Percentiles rank a stretch among this genome's conserved stretches.
Evolutionary conservation across 495 filamentous ascomycete genomes (phyloP).

Genomic region (Bryoglossum gracile): DNA sequence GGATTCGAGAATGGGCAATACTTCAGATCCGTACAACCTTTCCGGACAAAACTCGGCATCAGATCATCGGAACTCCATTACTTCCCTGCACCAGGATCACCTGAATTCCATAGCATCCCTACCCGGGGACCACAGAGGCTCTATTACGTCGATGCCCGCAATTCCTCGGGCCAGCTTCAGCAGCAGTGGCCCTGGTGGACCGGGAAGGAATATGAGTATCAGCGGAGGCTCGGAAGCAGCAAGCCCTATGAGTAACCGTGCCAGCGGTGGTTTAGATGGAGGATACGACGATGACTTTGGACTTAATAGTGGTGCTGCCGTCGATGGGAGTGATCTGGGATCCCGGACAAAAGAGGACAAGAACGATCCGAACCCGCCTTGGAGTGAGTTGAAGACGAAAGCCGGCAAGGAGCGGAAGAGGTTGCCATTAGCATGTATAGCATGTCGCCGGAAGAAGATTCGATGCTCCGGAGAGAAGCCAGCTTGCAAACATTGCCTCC

Average conservation of each 20-base stretch:
- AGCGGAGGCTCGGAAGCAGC: slow-evolving; percentile 37
- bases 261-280: slow-evolving; percentile 35
- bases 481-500: slow-evolving; percentile 91
- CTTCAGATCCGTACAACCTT: slow-evolving; percentile 14
- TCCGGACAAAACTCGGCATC: slow-evolving; percentile 5
- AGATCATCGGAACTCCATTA: slow-evolving; percentile 14
- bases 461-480: slow-evolving; percentile 97
- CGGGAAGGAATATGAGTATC: slow-evolving; percentile 14
- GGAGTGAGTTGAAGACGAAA: slow-evolving; percentile 96
- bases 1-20: slow-evolving; percentile 13
- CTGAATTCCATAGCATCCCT: slow-evolving; percentile 18
- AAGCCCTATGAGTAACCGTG: slow-evolving; percentile 39
- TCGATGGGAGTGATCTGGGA: slow-evolving; percentile 44
- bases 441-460: slow-evolving; percentile 94
- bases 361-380: slow-evolving; percentile 57
- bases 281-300: slow-evolving; percentile 42
- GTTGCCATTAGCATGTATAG: slow-evolving; percentile 89
- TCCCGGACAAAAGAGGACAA: slow-evolving; percentile 49
- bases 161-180: slow-evolving; percentile 16
- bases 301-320: slow-evolving; percentile 33
- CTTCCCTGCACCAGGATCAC: slow-evolving; percentile 16
- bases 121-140: slow-evolving; percentile 13
- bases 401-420: slow-evolving; percentile 95
- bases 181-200: slow-evolving; percentile 8
- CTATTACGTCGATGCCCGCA: slow-evolving; percentile 17